Evolutionary conservation across 164 flowering plant genomes (phyloP).

Genomic region (Nelumbo lutea): DNA sequence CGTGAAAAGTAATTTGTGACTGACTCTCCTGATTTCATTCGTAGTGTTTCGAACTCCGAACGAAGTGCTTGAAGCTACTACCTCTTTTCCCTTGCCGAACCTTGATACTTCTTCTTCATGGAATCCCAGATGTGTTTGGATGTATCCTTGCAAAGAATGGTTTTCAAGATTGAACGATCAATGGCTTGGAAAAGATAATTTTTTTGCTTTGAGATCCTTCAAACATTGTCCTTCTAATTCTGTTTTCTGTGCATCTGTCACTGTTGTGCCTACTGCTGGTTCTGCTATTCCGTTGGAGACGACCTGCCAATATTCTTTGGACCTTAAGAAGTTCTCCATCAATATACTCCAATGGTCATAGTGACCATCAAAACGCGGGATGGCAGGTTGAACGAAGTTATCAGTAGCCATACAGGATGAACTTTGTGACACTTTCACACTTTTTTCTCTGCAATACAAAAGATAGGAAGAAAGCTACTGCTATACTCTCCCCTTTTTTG

Average conservation of each 20-base stretch:
- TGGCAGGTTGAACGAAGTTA: too few species aligned
- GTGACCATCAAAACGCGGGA: too few species aligned
- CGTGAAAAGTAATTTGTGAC: background rate
- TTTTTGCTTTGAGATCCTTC: background rate
- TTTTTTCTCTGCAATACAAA: too few species aligned
- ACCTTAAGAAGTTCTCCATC: too few species aligned
- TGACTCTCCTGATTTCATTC: background rate
- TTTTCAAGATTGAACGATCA: background rate
- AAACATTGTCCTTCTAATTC: background rate
- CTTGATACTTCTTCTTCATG: background rate
- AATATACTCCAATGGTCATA: too few species aligned
- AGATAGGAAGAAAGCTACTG: too few species aligned
- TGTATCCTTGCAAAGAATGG: background rate
- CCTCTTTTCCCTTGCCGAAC: background rate
- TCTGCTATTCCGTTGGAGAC: too few species aligned
- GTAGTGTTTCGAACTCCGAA: background rate
- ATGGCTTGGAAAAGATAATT: background rate
- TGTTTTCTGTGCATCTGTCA: background rate
- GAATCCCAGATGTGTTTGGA: too few species aligned
- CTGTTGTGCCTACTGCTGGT: background rate
- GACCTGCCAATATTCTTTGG: too few species aligned
- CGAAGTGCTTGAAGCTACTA: background rate
- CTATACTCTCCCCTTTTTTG: too few species aligned
- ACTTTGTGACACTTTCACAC: too few species aligned
- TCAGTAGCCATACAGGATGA: too few species aligned